phyloP scores from a whole-genome alignment of 2,329 filamentous ascomycete species.

The Gremmenia infestans region DNA sequence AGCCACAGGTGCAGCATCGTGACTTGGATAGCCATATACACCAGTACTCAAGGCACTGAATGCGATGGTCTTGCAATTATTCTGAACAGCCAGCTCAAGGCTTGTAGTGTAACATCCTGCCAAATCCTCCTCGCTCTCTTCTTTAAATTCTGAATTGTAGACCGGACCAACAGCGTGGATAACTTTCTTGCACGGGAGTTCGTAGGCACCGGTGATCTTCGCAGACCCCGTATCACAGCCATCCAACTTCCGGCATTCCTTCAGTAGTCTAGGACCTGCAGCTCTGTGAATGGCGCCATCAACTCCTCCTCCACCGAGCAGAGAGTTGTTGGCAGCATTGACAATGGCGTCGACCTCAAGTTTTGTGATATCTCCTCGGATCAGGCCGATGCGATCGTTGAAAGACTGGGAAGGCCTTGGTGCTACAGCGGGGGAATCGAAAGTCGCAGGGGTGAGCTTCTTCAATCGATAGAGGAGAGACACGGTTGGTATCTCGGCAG shows the following conservation, averaged over 20 bases:
- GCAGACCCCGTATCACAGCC: conserved; percentile 76
- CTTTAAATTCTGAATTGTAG: conserved; percentile 46
- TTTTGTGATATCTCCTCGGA: conserved; percentile 76
- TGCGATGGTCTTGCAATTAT: conserved; percentile 65
- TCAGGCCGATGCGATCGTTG: conserved; percentile 67
- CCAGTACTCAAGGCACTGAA: conserved; percentile 87
- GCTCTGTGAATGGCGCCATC: conserved; percentile 82
- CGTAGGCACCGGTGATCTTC: conserved; percentile 76
- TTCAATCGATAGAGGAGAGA: conserved; percentile 29
- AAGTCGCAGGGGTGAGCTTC: conserved; percentile 25
- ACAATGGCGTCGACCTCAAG: conserved; percentile 79
- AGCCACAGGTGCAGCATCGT: conserved; percentile 67
- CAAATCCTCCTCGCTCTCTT: conserved; percentile 44
- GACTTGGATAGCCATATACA: conserved; percentile 79
- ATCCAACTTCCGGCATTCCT: conserved; percentile 65
- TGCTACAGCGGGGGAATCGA: conserved; percentile 12
- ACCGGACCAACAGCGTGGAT: conserved; percentile 91
- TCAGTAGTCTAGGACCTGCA: conserved; percentile 63
- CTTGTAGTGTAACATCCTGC: conserved; percentile 63
- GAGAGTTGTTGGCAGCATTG: conserved; percentile 78
- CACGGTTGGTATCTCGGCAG: conserved; percentile 29
- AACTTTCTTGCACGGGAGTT: conserved; percentile 69
- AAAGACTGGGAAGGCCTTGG: conserved; percentile 45
- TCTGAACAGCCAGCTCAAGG: conserved; percentile 65
- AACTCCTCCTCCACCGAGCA: conserved; percentile 87